phyloP scores from a whole-genome alignment of 306 rosid species.

The Astragalus glycyphyllos region DNA sequence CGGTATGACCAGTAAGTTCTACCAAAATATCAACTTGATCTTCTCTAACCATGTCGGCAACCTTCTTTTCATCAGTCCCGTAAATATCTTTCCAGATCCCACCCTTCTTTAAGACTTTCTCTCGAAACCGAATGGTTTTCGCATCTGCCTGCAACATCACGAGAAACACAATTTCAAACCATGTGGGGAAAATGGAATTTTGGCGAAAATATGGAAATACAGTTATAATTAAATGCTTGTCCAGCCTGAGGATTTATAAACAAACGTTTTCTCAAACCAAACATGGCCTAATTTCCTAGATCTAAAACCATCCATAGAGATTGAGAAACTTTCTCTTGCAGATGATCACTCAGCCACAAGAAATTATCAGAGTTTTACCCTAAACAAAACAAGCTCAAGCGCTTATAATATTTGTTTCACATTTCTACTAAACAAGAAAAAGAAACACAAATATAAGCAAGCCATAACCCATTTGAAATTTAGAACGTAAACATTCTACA shows the following conservation, averaged over 20 bases:
- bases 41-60: conserved; percentile 86
- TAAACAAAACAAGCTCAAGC: background rate
- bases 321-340: background rate
- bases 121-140: conserved; percentile 88
- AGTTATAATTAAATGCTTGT: conserved; percentile 1
- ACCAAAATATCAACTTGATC: conserved; percentile 94
- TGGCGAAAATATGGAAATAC: conserved; percentile 20
- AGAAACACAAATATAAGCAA: background rate
- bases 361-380: background rate
- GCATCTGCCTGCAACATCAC: conserved; percentile 83
- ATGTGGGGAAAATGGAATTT: conserved; percentile 11
- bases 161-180: conserved; percentile 25
- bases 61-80: conserved; percentile 93
- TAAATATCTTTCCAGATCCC: conserved; percentile 95
- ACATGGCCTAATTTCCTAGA: background rate
- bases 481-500: background rate
- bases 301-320: background rate
- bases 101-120: conserved; percentile 79
- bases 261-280: background rate
- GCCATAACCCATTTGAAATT: background rate
- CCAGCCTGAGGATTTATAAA: conserved; percentile 1
- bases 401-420: conserved; percentile 11
- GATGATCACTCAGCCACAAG: background rate
- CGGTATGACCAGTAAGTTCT: conserved; percentile 98
- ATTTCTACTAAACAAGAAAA: conserved; percentile 1